A percentile compares a stretch with the other conserved stretches of the same genome.
phyloP scores from a whole-genome alignment of 2,329 filamentous ascomycete genomes.

The Camillea tinctor region DNA sequence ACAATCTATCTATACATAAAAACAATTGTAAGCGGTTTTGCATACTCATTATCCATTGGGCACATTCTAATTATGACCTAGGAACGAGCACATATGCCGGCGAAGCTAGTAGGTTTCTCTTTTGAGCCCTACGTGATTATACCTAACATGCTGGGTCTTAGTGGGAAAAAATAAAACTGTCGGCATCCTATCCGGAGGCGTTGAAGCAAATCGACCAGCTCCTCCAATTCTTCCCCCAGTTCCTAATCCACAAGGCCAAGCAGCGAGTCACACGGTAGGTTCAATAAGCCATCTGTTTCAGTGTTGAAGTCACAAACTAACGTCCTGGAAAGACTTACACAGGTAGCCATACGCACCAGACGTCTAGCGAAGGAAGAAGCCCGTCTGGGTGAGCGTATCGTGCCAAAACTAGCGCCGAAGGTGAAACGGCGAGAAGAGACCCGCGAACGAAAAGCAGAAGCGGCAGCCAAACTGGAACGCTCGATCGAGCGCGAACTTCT shows the following conservation, averaged over 20 bases:
- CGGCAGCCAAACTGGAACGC: conserved; percentile 88
- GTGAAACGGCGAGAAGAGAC: conserved; percentile 73
- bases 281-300: not conserved
- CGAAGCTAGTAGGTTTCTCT: conserved; percentile 58
- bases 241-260: conserved; percentile 91
- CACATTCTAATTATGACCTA: conserved; percentile 2
- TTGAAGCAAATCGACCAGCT: conserved; percentile 83
- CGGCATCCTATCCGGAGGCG: conserved; percentile 86
- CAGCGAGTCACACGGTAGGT: conserved; percentile 71
- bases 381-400: conserved; percentile 80
- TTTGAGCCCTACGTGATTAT: not conserved
- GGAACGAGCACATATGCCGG: conserved; percentile 74
- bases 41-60: not conserved
- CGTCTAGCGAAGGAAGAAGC: conserved; percentile 86
- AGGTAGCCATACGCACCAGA: conserved; percentile 80
- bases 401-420: conserved; percentile 90
- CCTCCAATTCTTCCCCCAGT: conserved; percentile 93
- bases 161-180: conserved; percentile 91
- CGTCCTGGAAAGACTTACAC: conserved; percentile 63
- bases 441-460: conserved; percentile 73
- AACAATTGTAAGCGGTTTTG: conserved; percentile 56
- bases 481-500: conserved; percentile 95
- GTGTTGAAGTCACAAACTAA: not conserved
- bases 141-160: not conserved
- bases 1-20: conserved; percentile 96